Conservation (phyloP, 2,329 filamentous ascomycete species). For the Meredithiella fracta region DNA sequence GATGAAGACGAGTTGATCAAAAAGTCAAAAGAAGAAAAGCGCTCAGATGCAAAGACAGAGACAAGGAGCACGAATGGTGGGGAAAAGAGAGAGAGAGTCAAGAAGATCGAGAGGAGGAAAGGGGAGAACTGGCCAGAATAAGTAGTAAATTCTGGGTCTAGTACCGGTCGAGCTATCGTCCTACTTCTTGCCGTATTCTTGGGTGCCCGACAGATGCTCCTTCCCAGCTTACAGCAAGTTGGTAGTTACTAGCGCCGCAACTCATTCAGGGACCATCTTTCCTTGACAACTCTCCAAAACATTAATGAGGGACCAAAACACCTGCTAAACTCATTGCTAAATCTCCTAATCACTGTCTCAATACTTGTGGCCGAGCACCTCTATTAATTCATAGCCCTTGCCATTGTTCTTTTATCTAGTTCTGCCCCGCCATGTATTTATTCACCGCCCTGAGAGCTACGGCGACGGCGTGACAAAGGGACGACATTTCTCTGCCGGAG, state of each 20-base stretch:
- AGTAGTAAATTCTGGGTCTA: neutral
- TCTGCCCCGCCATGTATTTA: neutral
- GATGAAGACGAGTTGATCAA: constrained; percentile 11
- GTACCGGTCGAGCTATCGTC: neutral
- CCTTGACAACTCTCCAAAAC: neutral
- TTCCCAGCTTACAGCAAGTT: constrained; percentile 1
- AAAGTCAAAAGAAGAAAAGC: constrained; percentile 8
- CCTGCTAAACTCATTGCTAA: neutral
- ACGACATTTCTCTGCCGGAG: neutral
- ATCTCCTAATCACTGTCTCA: neutral
- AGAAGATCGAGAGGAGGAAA: constrained; percentile 13
- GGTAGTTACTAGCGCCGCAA: neutral
- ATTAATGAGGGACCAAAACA: neutral
- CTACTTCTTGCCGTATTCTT: constrained; percentile 8
- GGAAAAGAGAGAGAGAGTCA: constrained; percentile 9
- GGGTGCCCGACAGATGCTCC: constrained; percentile 4
- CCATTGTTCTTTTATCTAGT: neutral
- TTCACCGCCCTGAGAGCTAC: neutral
- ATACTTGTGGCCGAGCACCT: constrained; percentile 3
- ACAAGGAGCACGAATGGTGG: constrained; percentile 10
- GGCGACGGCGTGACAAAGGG: neutral
- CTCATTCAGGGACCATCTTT: neutral
- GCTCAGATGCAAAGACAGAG: constrained; percentile 12
- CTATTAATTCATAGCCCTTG: neutral
- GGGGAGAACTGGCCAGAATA: constrained; percentile 13